Conservation (phyloP, 306 rosid genomes). For the Castanea mollissima region DNA sequence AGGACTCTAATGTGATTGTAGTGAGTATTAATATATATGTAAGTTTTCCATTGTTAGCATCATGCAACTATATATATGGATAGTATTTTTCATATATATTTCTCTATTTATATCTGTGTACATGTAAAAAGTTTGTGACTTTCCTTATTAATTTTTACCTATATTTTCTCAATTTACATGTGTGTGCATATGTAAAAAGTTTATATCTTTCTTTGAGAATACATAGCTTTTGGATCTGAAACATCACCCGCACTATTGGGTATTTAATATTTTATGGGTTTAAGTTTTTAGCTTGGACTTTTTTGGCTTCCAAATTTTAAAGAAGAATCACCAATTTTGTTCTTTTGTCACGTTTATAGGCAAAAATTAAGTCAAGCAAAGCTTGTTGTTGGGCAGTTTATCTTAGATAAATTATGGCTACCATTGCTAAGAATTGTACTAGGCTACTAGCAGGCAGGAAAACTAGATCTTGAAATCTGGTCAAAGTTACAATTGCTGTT, state of each 20-base stretch:
- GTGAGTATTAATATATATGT: no score
- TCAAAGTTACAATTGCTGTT: background rate
- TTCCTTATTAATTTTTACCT: no score
- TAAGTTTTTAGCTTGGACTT: background rate
- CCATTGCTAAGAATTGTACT: background rate
- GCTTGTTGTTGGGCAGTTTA: background rate
- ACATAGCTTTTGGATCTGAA: background rate
- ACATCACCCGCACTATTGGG: constrained; percentile 4
- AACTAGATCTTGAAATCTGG: background rate
- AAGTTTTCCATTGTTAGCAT: no score
- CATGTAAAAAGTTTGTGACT: background rate
- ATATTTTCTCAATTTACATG: background rate
- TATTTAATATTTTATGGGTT: background rate
- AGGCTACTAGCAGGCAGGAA: background rate
- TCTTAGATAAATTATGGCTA: background rate
- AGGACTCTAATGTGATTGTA: no score
- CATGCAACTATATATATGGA: no score
- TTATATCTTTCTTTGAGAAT: background rate
- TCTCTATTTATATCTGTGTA: background rate
- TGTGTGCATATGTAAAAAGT: background rate
- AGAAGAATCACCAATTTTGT: background rate
- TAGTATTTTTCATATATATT: background rate
- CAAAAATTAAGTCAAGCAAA: background rate
- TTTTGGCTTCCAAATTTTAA: background rate
- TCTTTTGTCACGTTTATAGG: background rate